A percentile compares a stretch with the other conserved stretches of the same genome.
Conservation (phyloP, 805 yeast species). For the Candida argentea region DNA sequence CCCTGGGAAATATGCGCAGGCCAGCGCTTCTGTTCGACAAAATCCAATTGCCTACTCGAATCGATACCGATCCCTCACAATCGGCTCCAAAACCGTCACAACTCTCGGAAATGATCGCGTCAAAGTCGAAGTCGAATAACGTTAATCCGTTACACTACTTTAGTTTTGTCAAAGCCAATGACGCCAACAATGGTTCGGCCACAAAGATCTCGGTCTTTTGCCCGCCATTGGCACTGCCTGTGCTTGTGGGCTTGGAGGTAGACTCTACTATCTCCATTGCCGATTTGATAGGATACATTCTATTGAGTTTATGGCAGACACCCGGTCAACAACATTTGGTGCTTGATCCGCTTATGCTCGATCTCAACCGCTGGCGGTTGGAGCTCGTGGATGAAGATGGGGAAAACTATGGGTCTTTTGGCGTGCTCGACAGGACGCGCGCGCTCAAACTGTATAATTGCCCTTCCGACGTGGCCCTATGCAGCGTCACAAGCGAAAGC, state of each 20-base stretch:
- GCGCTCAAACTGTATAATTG: slow-evolving; percentile 62
- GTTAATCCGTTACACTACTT: slow-evolving; percentile 36
- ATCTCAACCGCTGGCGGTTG: slow-evolving; percentile 66
- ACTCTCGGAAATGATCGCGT: slow-evolving; percentile 34
- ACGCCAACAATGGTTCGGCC: slow-evolving; percentile 11
- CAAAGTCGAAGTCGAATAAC: slow-evolving; percentile 22
- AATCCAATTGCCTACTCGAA: slow-evolving; percentile 6
- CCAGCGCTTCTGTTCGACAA: slow-evolving; percentile 12
- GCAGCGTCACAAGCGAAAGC: slow-evolving; percentile 39
- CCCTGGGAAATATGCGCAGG: slow-evolving; percentile 1
- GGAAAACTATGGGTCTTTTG: slow-evolving; percentile 88
- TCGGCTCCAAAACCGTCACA: slow-evolving; percentile 19
- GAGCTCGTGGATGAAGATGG: slow-evolving; percentile 89
- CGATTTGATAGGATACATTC: slow-evolving; percentile 32
- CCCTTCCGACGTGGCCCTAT: slow-evolving; percentile 69
- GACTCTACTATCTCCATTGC: slow-evolving; percentile 19
- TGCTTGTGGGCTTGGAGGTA: slow-evolving; percentile 13
- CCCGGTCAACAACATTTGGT: slow-evolving; percentile 12
- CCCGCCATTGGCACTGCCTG: slow-evolving; percentile 22
- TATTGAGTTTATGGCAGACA: slow-evolving; percentile 18
- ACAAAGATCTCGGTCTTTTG: slow-evolving; percentile 17
- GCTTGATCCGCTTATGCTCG: slow-evolving; percentile 12
- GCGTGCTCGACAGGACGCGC: slow-evolving; percentile 67
- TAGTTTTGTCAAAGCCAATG: slow-evolving; percentile 25
- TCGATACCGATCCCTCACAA: too few species aligned